Base-by-base conservation (phyloP, 805 yeast species). In the Candida peoriensis region DNA sequence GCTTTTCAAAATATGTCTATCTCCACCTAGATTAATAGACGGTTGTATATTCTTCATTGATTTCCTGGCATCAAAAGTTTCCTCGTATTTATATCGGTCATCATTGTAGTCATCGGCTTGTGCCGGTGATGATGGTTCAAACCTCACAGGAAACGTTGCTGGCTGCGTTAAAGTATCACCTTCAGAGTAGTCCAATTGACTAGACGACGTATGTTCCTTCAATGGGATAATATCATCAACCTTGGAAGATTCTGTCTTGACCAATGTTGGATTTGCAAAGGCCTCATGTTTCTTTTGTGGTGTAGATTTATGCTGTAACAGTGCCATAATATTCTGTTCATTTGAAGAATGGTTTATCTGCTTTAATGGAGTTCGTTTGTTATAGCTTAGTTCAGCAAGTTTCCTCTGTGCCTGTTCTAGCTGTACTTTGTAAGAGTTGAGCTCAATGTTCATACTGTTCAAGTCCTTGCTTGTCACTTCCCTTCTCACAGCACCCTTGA, bases 11-110 rank as follows among this genome's bases (percentile, higher is more conserved):
- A 37, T 24, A 11, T 35, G 31, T 5, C 23, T 36, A 3, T 36
- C 39, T 12, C n/a, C n/a, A n/a, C 38, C 44, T 9, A 49, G 36
- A 24, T 42, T 41, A n/a, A 47, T 21, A 2, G 52, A 47, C 35
- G 38, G 39, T 30, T 28, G 19, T 10, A 37, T 30, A 11, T 35
- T 24, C 16, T 37, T 38, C 13, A 21, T 30, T 2, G 41, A 23
- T 5, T 16, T 32, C 18, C 42, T 19, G 5, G 37, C 31, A 16
- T 38, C 43, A 25, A 33, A 37, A 8, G 43, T 24, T 20, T 24
- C 24, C 11, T 32, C 32, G 15, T 23, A 28, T 12, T 34, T 20
- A n/a, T 21, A 23, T 15, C 17, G 27, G 4, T 14, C 29, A 7
- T 23, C 28, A 12, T 13, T 22, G 8, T 34, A 32, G 1, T 34